Evolutionary conservation across 1,284 basidiomycete genomes (phyloP).

Genomic region (Mycena citricolor): DNA sequence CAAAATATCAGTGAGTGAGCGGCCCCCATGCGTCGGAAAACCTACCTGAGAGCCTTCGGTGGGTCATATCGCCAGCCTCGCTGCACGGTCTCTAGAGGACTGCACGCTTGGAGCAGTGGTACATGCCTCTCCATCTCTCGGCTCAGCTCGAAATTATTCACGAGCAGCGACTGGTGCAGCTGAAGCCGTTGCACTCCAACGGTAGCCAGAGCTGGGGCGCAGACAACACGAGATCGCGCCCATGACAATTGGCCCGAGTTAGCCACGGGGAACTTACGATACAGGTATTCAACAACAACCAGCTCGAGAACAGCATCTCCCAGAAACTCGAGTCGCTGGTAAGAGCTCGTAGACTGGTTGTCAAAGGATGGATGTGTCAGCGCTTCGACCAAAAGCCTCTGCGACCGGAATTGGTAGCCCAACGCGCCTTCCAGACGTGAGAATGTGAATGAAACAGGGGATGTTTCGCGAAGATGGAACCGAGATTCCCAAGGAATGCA

Average conservation of each 20-base stretch:
- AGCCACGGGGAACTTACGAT: slow-evolving; percentile 62
- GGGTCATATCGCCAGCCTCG: slow-evolving; percentile 80
- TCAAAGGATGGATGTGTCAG: slow-evolving; percentile 78
- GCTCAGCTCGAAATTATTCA: slow-evolving; percentile 69
- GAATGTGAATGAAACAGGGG: slow-evolving; percentile 49
- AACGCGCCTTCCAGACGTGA: slow-evolving; percentile 57
- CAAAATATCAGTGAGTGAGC: neutral
- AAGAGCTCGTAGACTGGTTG: slow-evolving; percentile 44
- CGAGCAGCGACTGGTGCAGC: slow-evolving; percentile 70
- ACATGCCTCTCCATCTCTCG: slow-evolving; percentile 61
- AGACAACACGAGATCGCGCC: slow-evolving; percentile 72
- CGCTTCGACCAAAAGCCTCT: slow-evolving; percentile 68
- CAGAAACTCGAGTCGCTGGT: slow-evolving; percentile 83
- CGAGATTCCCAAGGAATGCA: slow-evolving; percentile 58
- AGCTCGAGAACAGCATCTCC: slow-evolving; percentile 83
- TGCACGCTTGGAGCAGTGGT: slow-evolving; percentile 53
- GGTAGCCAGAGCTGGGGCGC: slow-evolving; percentile 68
- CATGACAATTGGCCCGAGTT: slow-evolving; percentile 75
- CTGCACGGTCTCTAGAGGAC: slow-evolving; percentile 60
- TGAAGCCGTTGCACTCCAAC: slow-evolving; percentile 63
- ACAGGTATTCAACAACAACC: slow-evolving; percentile 72
- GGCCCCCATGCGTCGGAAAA: neutral
- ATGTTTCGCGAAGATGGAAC: slow-evolving; percentile 38
- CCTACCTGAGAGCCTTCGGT: slow-evolving; percentile 66
- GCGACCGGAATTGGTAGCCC: slow-evolving; percentile 69